Evolutionary conservation across 2,329 filamentous ascomycete genomes (phyloP), one percentile per base, ranked within the genome.

Genomic region (Fusarium sp.): DNA sequence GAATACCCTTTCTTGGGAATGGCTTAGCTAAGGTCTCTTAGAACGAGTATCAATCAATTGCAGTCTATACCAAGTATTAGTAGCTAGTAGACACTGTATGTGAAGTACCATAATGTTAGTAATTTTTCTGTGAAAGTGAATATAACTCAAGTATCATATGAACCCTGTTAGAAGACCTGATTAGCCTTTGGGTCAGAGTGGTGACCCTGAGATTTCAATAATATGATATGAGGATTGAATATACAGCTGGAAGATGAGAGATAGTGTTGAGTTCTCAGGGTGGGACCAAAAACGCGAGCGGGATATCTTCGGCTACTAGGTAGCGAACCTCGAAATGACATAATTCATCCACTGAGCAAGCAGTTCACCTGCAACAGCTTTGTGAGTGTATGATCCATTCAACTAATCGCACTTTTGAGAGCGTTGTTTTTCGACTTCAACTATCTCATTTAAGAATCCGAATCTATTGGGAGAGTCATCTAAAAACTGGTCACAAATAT

Each of bases 241-340:
- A 23, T 16, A 28, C 23, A 31, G 26, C 6, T 33, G 31, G 5
- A 33, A 15, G 4, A 16, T 8, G 13, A 16, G 13, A 33, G 48
- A 31, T 37, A 55, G 38, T 18, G 20, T 20, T 28, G 23, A 15
- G 29, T 48, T 28, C 11, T 15, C 6, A 15, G 21, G 9, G 39
- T 46, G 62, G 48, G 31, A 29, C 38, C 13, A 18, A 10, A 20
- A 2, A 23, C 2, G 10, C n/a, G 15, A 9, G 21, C 63, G 63
- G 63, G 18, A 52, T 42, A 67, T 67, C 64, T 44, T 63, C 65
- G 65, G 65, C 42, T 67, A 67, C 24, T 28, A n/a, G n/a, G n/a
- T n/a, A 58, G 13, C 12, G 13, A 23, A 9, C n/a, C 31, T 38
- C 5, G 20, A 54, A 58, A 68, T 68, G 65, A 68, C 65, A 68